Base-by-base conservation (phyloP, 1,284 basidiomycete species). In the Sanguinoderma infundibulare region DNA sequence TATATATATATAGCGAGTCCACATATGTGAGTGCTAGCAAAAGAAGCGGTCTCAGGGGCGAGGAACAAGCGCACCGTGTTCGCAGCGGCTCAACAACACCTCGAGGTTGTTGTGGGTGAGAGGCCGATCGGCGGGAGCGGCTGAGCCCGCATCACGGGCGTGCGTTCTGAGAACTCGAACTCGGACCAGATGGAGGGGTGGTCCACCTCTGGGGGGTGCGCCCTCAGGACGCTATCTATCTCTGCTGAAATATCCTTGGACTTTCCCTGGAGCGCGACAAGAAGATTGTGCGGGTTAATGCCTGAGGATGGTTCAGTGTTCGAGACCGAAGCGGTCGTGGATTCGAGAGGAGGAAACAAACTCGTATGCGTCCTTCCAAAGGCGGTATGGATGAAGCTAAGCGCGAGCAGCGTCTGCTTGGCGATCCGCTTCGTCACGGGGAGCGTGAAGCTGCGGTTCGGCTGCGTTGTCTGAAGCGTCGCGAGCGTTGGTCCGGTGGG, bases 341-440 rank as follows among this genome's bases (percentile, higher is more conserved):
- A n/a, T n/a, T n/a, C n/a, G n/a, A 34, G 4, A 6, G 10, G 5
- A 7, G 2, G 24, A 28, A 28, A 28, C 49, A 20, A 5, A 51
- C 49, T 32, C 22, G 35, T 32, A 3, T 30, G 30, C 0, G 49
- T 12, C 30, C 49, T 34, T n/a, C 49, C 49, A 6, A 34, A 34
- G 32, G 49, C 34, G 49, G n/a, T n/a, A n/a, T 69, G 67, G 5
- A 69, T 12, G 35, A 57, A 66, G 34, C 62, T 52, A 3, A 69
- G 55, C 6, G 63, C 66, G 4, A 58, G 40, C 2, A 67, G 54
- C 0, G 61, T 55, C 28, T 69, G 54, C 30, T 36, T 46, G 8
- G 62, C 38, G 24, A 62, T 46, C 9, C 47, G 17, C 46, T 61
- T 63, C 26, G 54, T 44, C 2, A 63, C 57, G 2, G 26, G 20